Conservation (phyloP, 1,284 basidiomycete species). For the Trichosporon ovoides region DNA sequence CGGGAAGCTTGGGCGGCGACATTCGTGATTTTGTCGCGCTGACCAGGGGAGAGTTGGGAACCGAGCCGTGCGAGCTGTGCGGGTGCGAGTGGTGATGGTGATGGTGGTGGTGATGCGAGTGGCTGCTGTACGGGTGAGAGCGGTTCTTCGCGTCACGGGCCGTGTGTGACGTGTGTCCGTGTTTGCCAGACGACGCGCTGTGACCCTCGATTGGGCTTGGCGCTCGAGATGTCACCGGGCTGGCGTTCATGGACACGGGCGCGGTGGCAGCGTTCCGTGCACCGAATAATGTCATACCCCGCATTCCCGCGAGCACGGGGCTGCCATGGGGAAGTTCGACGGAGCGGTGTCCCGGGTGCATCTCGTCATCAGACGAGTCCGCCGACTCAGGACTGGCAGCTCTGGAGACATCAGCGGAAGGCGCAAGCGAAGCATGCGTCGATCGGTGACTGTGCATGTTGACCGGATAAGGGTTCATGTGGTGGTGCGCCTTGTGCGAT, state of each 20-base stretch:
- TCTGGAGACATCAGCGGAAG: slow-evolving; percentile 41
- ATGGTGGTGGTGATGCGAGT: slow-evolving; percentile 20
- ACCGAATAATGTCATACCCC: slow-evolving; percentile 52
- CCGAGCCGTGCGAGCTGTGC: slow-evolving; percentile 22
- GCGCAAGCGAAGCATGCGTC: slow-evolving; percentile 22
- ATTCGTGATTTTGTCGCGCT: slow-evolving; percentile 29
- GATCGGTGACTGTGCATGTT: slow-evolving; percentile 36
- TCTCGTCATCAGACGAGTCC: slow-evolving; percentile 45
- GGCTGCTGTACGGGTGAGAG: slow-evolving; percentile 48
- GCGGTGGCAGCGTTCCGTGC: slow-evolving; percentile 41
- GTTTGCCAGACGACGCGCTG: slow-evolving; percentile 45
- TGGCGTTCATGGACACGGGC: slow-evolving; percentile 39
- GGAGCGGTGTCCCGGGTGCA: slow-evolving; percentile 10
- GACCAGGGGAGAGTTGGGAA: slow-evolving; percentile 43
- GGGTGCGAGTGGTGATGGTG: slow-evolving; percentile 21
- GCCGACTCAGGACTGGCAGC: slow-evolving; percentile 41
- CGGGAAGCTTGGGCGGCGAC: slow-evolving; percentile 38
- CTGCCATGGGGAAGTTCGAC: slow-evolving; percentile 12
- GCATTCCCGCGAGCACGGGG: slow-evolving; percentile 76
- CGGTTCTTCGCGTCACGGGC: slow-evolving; percentile 46
- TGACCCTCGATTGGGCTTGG: slow-evolving; percentile 43
- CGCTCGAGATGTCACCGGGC: slow-evolving; percentile 40
- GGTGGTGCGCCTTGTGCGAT: slow-evolving; percentile 18
- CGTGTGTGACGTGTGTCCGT: slow-evolving; percentile 43
- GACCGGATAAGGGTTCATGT: slow-evolving; percentile 40